A percentile compares a stretch with the other conserved stretches of the same genome.
Conservation (phyloP, 345 rosid genomes). For the Gossypium raimondii region DNA sequence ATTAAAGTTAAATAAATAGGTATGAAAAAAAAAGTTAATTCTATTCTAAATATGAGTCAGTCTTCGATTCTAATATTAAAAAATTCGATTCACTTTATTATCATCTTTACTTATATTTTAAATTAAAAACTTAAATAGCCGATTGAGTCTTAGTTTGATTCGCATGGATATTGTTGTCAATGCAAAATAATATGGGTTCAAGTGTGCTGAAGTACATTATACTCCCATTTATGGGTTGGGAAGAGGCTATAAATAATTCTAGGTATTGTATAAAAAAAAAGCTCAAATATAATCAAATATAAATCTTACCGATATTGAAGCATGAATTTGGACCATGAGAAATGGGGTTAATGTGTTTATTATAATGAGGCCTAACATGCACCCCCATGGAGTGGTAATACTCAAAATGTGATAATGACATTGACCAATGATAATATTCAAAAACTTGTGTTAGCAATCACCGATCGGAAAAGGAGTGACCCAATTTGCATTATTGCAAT, state of each 20-base stretch:
- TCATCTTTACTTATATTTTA: too few species aligned
- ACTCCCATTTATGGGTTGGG: rapidly evolving
- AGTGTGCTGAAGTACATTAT: too few species aligned
- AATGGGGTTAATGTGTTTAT: neutral
- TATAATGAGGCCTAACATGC: constrained; percentile 3
- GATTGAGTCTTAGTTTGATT: too few species aligned
- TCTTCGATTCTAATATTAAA: too few species aligned
- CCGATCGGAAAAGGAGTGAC: neutral
- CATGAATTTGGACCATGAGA: neutral
- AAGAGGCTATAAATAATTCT: rapidly evolving
- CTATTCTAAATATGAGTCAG: too few species aligned
- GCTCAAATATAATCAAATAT: too few species aligned
- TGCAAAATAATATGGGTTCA: too few species aligned
- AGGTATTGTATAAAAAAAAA: rapidly evolving
- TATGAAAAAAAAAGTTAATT: too few species aligned
- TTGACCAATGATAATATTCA: constrained; percentile 2
- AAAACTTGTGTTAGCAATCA: neutral
- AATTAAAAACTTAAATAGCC: too few species aligned
- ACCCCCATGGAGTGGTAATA: neutral
- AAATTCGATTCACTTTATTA: too few species aligned
- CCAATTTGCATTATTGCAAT: neutral
- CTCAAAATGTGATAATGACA: neutral
- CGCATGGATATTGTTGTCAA: too few species aligned
- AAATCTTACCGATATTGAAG: neutral
- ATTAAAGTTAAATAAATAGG: too few species aligned